phyloP scores from a whole-genome alignment of 2,329 filamentous ascomycete species.

The Aspergillus cejpii region DNA sequence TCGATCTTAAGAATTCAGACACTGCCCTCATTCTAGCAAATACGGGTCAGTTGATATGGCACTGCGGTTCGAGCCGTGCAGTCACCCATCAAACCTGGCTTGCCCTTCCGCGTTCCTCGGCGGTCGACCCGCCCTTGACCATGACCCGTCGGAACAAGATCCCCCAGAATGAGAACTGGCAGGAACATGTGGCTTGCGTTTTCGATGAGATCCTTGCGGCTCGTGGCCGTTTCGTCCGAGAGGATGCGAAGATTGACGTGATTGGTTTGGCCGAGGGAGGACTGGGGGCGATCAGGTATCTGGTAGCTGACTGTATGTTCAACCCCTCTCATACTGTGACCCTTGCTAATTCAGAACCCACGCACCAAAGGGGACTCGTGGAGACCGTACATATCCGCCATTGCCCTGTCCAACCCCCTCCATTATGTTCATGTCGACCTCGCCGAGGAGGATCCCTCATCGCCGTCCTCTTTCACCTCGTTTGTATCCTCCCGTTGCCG shows the following conservation, averaged over 20 bases:
- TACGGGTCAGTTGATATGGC: constrained; percentile 70
- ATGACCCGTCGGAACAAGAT: constrained; percentile 56
- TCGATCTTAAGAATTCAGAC: constrained; percentile 22
- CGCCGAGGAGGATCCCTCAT: constrained; percentile 5
- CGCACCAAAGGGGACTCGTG: constrained; percentile 35
- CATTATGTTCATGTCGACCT: constrained; percentile 28
- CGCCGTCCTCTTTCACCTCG: constrained; percentile 18
- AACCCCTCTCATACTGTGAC: neutral
- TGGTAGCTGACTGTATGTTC: constrained; percentile 51
- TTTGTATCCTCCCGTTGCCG: constrained; percentile 51
- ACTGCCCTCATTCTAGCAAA: constrained; percentile 64
- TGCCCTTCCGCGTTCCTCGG: constrained; percentile 55
- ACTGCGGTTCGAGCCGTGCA: constrained; percentile 54
- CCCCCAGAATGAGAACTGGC: constrained; percentile 50
- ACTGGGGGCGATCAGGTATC: constrained; percentile 51
- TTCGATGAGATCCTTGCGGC: constrained; percentile 56
- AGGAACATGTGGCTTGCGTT: constrained; percentile 59
- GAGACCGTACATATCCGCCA: constrained; percentile 35
- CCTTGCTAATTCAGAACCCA: constrained; percentile 1
- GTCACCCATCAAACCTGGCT: constrained; percentile 55
- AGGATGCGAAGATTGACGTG: constrained; percentile 57
- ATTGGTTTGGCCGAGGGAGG: constrained; percentile 65
- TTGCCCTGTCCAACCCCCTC: constrained; percentile 37
- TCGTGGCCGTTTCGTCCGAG: constrained; percentile 38
- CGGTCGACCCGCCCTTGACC: constrained; percentile 52